Evolutionary conservation across 352 stramenopile species (phyloP).

Genomic region (Blastocystis sp.): DNA sequence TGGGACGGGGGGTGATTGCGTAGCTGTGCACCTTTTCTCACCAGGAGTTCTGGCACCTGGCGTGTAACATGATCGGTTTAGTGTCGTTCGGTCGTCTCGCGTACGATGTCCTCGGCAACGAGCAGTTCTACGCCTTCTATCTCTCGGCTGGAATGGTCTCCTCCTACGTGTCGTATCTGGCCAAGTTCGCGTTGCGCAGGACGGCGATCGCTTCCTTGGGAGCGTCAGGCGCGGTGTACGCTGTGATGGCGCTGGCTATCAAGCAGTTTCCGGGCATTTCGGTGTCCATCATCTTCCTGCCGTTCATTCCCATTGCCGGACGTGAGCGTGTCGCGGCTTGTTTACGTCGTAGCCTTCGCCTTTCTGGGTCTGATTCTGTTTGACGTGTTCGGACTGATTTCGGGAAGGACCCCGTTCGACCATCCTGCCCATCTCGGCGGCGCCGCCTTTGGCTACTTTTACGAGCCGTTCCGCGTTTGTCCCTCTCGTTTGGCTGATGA

Average conservation of each 20-base stretch:
- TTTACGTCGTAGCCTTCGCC: not conserved
- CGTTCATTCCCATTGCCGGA: slow-evolving; percentile 40
- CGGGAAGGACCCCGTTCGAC: slow-evolving; percentile 31
- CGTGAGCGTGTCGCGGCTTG: not conserved
- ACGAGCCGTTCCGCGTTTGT: not conserved
- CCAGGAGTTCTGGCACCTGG: slow-evolving; percentile 28
- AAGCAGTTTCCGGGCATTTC: slow-evolving; percentile 7
- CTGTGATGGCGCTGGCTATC: slow-evolving; percentile 36
- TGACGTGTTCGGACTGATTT: slow-evolving; percentile 36
- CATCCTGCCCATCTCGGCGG: slow-evolving; percentile 27
- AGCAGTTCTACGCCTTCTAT: slow-evolving; percentile 69
- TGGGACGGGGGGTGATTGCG: not conserved
- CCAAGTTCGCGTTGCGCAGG: not conserved
- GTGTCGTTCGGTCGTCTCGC: slow-evolving; percentile 39
- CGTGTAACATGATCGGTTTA: slow-evolving; percentile 39
- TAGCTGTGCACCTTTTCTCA: slow-evolving; percentile 57
- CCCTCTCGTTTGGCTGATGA: not conserved
- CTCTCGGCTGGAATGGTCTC: slow-evolving; percentile 60
- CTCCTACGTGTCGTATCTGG: slow-evolving; percentile 47
- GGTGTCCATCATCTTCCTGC: slow-evolving; percentile 52
- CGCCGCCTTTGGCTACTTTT: slow-evolving; percentile 16
- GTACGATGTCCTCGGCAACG: slow-evolving; percentile 30
- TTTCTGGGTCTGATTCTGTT: slow-evolving; percentile 9
- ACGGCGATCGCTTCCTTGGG: slow-evolving; percentile 49
- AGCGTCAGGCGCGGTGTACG: slow-evolving; percentile 70